Percentiles rank a stretch among this genome's conserved stretches.
Conservation (phyloP, 2,329 filamentous ascomycete genomes). For the Dactylonectria macrodidyma region DNA sequence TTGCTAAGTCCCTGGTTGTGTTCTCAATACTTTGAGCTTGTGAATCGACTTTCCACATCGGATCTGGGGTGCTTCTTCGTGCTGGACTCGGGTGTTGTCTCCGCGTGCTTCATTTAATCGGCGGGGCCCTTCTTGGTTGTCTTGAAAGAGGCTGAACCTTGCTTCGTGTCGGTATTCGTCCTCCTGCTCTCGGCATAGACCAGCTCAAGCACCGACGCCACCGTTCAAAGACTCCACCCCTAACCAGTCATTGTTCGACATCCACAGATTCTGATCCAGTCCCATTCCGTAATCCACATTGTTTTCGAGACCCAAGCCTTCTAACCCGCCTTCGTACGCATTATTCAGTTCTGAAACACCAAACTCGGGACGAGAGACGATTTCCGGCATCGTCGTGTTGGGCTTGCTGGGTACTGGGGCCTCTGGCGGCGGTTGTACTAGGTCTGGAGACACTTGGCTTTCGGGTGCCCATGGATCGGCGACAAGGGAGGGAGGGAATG, state of each 20-base stretch:
- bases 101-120: no score
- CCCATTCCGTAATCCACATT: constrained; percentile 61
- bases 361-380: constrained; percentile 46
- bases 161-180: constrained; percentile 1
- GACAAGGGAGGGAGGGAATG: constrained; percentile 50
- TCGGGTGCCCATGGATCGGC: constrained; percentile 50
- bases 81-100: background rate
- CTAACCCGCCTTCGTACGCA: constrained; percentile 64
- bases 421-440: constrained; percentile 39
- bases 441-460: constrained; percentile 46
- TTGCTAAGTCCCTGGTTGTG: background rate
- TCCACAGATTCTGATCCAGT: constrained; percentile 56
- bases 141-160: background rate
- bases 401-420: constrained; percentile 34
- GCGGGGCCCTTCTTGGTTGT: background rate
- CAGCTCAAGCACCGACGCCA: constrained; percentile 47
- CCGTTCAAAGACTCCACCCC: constrained; percentile 52
- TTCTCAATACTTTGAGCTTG: no score
- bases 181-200: background rate
- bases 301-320: constrained; percentile 62
- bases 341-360: constrained; percentile 63
- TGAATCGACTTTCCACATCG: background rate
- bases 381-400: constrained; percentile 36
- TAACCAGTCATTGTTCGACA: constrained; percentile 51
- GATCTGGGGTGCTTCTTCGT: background rate